phyloP scores from a whole-genome alignment of 1,139 yeast genomes.

The Candida sanyaensis region DNA sequence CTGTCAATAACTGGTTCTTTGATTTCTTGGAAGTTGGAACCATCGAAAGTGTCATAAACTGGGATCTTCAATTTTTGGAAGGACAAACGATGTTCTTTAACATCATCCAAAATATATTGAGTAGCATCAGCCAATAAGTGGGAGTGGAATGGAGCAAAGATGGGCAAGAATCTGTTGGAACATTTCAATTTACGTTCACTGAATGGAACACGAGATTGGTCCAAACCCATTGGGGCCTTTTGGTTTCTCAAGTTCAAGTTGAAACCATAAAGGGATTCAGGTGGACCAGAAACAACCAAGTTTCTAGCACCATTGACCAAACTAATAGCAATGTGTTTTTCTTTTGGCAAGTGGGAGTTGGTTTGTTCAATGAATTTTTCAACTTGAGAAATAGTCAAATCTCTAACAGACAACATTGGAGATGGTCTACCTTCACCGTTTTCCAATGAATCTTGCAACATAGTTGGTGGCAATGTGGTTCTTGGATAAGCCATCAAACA shows the following conservation, averaged over 20 bases:
- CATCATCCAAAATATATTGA: slow-evolving; percentile 64
- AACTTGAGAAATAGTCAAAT: slow-evolving; percentile 77
- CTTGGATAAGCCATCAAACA: slow-evolving; percentile 89
- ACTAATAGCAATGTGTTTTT: slow-evolving; percentile 88
- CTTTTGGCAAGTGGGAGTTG: slow-evolving; percentile 88
- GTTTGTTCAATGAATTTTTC: slow-evolving; percentile 80
- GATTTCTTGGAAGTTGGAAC: slow-evolving; percentile 65
- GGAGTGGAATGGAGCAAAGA: slow-evolving; percentile 96
- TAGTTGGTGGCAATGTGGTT: slow-evolving; percentile 92
- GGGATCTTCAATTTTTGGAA: slow-evolving; percentile 75
- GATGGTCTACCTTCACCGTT: slow-evolving; percentile 96
- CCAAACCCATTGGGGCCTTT: slow-evolving; percentile 92
- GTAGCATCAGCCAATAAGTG: slow-evolving; percentile 78
- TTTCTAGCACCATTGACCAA: slow-evolving; percentile 94
- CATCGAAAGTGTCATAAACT: slow-evolving; percentile 87
- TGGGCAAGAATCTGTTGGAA: slow-evolving; percentile 92
- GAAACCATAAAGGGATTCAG: slow-evolving; percentile 96
- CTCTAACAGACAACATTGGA: slow-evolving; percentile 95
- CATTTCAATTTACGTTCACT: slow-evolving; percentile 92
- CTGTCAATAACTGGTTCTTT: slow-evolving; percentile 43
- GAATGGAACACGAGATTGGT: slow-evolving; percentile 91
- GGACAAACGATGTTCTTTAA: slow-evolving; percentile 53
- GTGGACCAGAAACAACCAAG: slow-evolving; percentile 96
- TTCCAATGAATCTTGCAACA: slow-evolving; percentile 88
- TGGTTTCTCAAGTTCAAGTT: slow-evolving; percentile 89